Evolutionary conservation across 371 early-diverging fungal genomes (phyloP).

Genomic region (Chytridium lagenaria): DNA sequence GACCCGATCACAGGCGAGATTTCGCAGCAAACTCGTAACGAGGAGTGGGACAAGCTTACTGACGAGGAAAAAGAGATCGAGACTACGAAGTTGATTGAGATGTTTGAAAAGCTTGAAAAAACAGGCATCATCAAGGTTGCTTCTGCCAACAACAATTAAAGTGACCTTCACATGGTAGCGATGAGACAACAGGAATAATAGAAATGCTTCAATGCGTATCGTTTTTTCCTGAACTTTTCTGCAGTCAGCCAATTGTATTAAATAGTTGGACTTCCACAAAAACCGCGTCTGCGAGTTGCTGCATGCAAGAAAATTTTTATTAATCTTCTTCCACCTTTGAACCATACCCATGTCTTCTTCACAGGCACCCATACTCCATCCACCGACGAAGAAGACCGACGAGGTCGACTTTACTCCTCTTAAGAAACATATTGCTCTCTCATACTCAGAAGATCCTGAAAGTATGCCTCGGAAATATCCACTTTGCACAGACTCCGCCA

Average conservation of each 20-base stretch:
- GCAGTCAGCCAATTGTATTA: too few relatives aligned
- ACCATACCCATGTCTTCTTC: slow-evolving; percentile 6
- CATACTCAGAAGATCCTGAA: slow-evolving; percentile 93
- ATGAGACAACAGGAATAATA: neutral
- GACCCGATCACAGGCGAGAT: slow-evolving; percentile 81
- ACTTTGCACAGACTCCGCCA: slow-evolving; percentile 89
- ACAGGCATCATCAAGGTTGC: slow-evolving; percentile 82
- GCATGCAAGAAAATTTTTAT: too few relatives aligned
- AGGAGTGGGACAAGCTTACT: slow-evolving; percentile 78
- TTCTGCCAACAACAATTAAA: too few relatives aligned
- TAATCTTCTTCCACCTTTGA: too few relatives aligned
- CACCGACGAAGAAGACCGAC: slow-evolving; percentile 83
- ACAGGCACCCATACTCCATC: slow-evolving; percentile 41
- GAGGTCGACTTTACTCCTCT: slow-evolving; percentile 91
- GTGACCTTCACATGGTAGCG: too few relatives aligned
- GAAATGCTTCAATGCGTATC: neutral
- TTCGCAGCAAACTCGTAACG: slow-evolving; percentile 56
- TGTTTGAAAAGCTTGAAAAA: slow-evolving; percentile 91
- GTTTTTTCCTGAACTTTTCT: neutral
- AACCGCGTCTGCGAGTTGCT: too few relatives aligned
- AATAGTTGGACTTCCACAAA: too few relatives aligned
- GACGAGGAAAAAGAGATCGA: slow-evolving; percentile 96
- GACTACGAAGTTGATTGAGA: slow-evolving; percentile 87
- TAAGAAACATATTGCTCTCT: slow-evolving; percentile 77
- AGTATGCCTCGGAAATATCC: slow-evolving; percentile 82